Evolutionary conservation across 257 asterid genomes (phyloP), one percentile per base, ranked within the genome.

Genomic region (Gardenia jasminoides): DNA sequence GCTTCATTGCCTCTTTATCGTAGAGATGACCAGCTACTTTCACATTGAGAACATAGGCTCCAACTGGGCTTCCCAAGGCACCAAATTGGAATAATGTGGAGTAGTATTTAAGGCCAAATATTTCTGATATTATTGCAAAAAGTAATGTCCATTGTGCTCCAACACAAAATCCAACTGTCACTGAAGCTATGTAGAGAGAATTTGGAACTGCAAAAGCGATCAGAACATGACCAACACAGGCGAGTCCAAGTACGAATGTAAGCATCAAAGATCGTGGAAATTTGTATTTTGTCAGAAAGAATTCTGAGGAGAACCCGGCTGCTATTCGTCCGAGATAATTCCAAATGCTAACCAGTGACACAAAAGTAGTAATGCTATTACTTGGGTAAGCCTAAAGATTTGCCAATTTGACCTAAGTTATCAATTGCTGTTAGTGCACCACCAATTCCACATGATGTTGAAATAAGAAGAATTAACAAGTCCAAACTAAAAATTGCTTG

Each of bases 321-420:
- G 74, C 43, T 0, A 87, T 91, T 15, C 91, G 78, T 4, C 94
- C 93, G 0, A 88, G 82, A 59, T 88, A 90, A 74, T 85, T 85
- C 94, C 94, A 90, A 72, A 85, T 86, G 90, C 93, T 89, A 22
- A 90, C 93, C 3, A 89, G 84, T 11, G 94, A 90, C 3, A 90
- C 87, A 15, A 88, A 89, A 1, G 90, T 88, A 7, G 84, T 77
- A 48, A 86, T 80, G 87, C 87, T 88, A 19, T 79, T 78, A 10
- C 28, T 59, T 0, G 89, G 89, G 59, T 90, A 89, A 89, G 48
- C 84, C 93, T 56, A 86, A 81, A 1, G 95, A 64, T 13, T 79
- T 83, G 0, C 91, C 95, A 33, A 90, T 90, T 72, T 89, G 93
- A 9, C 93, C 95, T 67, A 90, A 78, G 70, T 87, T 88, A 72